Base-by-base conservation (phyloP, 2,329 filamentous ascomycete genomes). In the Sporothrix sp. region DNA sequence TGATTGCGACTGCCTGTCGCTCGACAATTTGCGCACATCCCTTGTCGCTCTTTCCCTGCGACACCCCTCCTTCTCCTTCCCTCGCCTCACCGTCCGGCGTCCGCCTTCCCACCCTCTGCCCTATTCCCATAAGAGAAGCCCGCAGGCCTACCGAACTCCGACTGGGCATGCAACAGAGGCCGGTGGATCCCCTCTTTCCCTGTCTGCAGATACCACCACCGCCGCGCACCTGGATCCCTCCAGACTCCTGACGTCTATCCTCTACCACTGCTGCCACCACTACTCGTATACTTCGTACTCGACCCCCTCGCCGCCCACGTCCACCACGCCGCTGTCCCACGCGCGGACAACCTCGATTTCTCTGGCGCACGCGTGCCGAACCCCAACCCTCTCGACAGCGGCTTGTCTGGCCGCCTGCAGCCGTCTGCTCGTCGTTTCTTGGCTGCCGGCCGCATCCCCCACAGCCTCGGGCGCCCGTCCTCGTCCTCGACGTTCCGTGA, bases 131-230 rank as follows among this genome's bases (percentile, higher is more conserved):
- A 38, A 33, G 4, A 47, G 32, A 21, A 37, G 23, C n/a, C 30
- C 30, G 38, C 48, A 43, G 32, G 30, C 48, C 27, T 27, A 25
- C 48, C 39, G 33, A 51, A 46, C 21, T 39, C 40, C 49, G 27
- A 11, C 49, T 51, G 35, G 42, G 36, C 46, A 44, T 51, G 40
- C 35, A 47, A 18, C 42, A 46, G 36, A 27, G 42, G n/a, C 37
- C 21, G 42, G 49, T 51, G 49, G 49, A 40, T 20, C 37, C 49
- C 30, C n/a, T 37, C 36, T 39, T 35, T 21, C 27, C 43, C 42
- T 45, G 30, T 46, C 18, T 32, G 23, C 35, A 40, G 37, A 36
- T 38, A 42, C 49, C 49, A 46, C 42, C 42, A 27, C 37, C 20
- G 23, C 42, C 42, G 20, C 27, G 21, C 32, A 32, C n/a, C n/a